Conservation (phyloP, 129 eudicot genomes). For the Flaveria trinervia region DNA sequence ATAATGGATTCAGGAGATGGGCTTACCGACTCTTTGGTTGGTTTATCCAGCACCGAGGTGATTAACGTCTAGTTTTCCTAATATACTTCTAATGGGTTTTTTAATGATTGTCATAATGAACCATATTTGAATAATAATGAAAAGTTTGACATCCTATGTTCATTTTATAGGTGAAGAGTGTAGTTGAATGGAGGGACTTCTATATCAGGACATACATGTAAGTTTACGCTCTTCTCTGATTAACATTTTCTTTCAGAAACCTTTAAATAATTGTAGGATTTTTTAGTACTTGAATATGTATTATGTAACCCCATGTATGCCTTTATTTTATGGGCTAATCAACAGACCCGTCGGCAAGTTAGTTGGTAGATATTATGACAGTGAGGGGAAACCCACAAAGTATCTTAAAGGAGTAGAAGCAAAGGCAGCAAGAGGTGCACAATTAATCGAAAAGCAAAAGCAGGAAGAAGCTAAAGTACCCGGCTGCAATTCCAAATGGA, state of each 20-base stretch:
- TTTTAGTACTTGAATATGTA: not conserved
- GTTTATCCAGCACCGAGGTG: slow-evolving; percentile 79
- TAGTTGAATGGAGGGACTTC: slow-evolving; percentile 96
- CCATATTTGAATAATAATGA: not conserved
- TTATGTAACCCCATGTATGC: not conserved
- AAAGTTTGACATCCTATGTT: not conserved
- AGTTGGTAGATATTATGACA: slow-evolving; percentile 78
- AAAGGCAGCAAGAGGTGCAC: slow-evolving; percentile 95
- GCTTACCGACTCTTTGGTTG: slow-evolving; percentile 71
- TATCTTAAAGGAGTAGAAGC: slow-evolving; percentile 94
- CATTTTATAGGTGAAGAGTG: slow-evolving; percentile 71
- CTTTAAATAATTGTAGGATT: not conserved
- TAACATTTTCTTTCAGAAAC: too few relatives aligned
- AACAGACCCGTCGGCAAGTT: slow-evolving; percentile 73
- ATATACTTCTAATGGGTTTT: not conserved
- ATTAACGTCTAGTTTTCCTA: slow-evolving; percentile 3
- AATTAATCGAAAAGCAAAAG: slow-evolving; percentile 84
- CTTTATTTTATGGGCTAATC: not conserved
- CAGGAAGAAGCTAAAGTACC: slow-evolving; percentile 79
- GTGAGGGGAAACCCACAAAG: slow-evolving; percentile 71
- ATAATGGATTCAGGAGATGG: slow-evolving; percentile 72
- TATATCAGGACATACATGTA: slow-evolving; percentile 70
- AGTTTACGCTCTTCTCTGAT: slow-evolving; percentile 20
- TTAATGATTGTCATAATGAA: not conserved
- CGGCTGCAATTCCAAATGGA: slow-evolving; percentile 92